Evolutionary conservation across 768 basidiomycete genomes (phyloP).

Genomic region (Psilocybe sp.): DNA sequence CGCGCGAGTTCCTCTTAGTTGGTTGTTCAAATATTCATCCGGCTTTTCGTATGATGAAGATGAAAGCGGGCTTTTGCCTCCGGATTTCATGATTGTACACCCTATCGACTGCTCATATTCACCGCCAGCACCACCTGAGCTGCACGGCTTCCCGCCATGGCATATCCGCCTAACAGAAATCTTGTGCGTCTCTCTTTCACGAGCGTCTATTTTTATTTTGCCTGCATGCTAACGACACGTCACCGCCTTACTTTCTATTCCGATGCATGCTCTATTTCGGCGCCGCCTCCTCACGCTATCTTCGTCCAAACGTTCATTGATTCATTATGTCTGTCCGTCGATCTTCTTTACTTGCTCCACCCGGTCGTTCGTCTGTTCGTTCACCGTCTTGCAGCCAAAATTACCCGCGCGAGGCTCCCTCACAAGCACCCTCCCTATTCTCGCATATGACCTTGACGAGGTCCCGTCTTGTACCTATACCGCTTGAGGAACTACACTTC

Average conservation of each 20-base stretch:
- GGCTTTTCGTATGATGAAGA: conserved; percentile 28
- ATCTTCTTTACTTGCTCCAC: neutral
- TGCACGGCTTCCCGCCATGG: conserved; percentile 83
- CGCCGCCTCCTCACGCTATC: no score
- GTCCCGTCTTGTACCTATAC: conserved; percentile 12
- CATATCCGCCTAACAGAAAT: conserved; percentile 81
- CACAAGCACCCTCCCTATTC: neutral
- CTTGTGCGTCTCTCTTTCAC: conserved; percentile 38
- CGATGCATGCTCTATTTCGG: no score
- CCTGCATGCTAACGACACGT: no score
- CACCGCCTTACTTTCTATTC: no score
- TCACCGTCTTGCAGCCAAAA: conserved; percentile 25
- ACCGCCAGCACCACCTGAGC: conserved; percentile 50
- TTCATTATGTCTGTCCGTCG: conserved; percentile 19
- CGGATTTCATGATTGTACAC: conserved; percentile 79
- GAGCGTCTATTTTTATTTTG: conserved; percentile 5
- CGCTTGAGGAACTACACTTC: conserved; percentile 56
- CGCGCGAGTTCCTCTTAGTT: neutral
- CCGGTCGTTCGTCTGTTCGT: conserved; percentile 1
- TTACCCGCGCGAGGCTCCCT: conserved; percentile 13
- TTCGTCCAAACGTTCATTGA: no score
- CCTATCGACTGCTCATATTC: conserved; percentile 38
- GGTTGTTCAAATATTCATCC: conserved; percentile 1
- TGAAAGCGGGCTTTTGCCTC: conserved; percentile 54
- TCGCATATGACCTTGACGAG: neutral